Base-by-base conservation (phyloP, 192 early-diverging fungal genomes). In the Cetraspora pellucida region DNA sequence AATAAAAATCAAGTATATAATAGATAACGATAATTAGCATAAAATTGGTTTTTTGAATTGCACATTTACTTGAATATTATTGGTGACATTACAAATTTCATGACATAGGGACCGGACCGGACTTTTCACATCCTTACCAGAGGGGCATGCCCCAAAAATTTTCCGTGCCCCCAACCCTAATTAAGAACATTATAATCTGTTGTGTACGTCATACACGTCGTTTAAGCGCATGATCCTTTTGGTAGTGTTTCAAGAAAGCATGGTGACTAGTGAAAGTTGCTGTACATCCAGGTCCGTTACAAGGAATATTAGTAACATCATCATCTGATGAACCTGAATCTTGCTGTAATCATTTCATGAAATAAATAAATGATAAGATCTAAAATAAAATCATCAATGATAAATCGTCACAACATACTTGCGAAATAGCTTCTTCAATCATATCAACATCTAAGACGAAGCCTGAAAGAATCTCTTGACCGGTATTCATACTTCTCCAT, bases 291-390 rank as follows among this genome's bases (percentile, higher is more conserved):
- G 65, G 65, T n/a, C n/a, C n/a, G n/a, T n/a, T n/a, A 67, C 44
- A 66, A 31, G 4, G 1, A 66, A 46, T 43, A 8, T 46, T n/a
- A 23, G 2, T 2, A 13, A n/a, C 19, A 37, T 67, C 21, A 45
- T 67, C 65, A 67, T n/a, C 16, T 23, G 44, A 47, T 67, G 1
- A 27, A 45, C 13, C 65, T 67, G 65, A 67, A 13, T 64, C 14
- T 64, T 31, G 61, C 61, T 64, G 65, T 45, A 45, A 46, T 67
- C 21, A 45, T 45, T 45, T 47, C 31, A 67, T 67, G 65, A 66
- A 47, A 45, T 45, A 45, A 43, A 47, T 66, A 23, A 66, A 45
- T 45, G 27, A 63, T 37, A 63, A 19, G 30, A 45, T 66, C 19
- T 66, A 66, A 47, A 43, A 66, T 45, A 66, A 66, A 46, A 46